Base-by-base conservation (phyloP, 805 yeast species). In the Millerozyma acaciae region DNA sequence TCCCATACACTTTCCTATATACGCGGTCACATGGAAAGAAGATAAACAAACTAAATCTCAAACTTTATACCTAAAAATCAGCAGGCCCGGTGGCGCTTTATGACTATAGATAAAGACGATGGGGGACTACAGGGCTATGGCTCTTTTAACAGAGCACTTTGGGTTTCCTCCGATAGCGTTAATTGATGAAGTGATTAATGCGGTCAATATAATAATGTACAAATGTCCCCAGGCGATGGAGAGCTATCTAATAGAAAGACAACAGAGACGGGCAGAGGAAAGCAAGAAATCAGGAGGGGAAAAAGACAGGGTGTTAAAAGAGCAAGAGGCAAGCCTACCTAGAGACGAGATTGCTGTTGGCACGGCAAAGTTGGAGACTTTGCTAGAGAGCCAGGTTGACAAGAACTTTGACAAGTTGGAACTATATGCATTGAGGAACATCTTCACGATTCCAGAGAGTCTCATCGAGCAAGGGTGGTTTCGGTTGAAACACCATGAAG, bases 111-210 rank as follows among this genome's bases (percentile, higher is more conserved):
- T 9, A n/a, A 36, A 32, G 40, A 21, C 28, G 19, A 19, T 26
- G 12, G 40, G 45, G 6, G 65, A 58, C 34, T 54, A 56, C 38
- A 44, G 66, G 27, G 55, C 48, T 18, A 52, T 58, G 17, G 50
- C 63, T 8, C 48, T 87, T 12, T 65, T 89, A 32, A 84, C 95
- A 1, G 96, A 88, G 57, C 96, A 88, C 52, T 62, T 89, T 21
- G 95, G 85, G 21, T 85, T 75, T 48, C 84, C 93, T 6, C 95
- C 96, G 0, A 72, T 87, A 7, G 75, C 89, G 1, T 61, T 88
- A 9, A 72, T 89, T 5, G 97, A 89, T 47, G 95, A 86, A 48
- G 80, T 89, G 8, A 85, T 88, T 45, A 87, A 88, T 55, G 84
- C 87, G 1, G 93, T 86, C 16, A 88, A 88, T 50, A 87, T 79